These are phyloP conservation scores for Pisolithus sp. DNA, from an alignment of 768 basidiomycete genomes.

Conservation along the genomic window DNA sequence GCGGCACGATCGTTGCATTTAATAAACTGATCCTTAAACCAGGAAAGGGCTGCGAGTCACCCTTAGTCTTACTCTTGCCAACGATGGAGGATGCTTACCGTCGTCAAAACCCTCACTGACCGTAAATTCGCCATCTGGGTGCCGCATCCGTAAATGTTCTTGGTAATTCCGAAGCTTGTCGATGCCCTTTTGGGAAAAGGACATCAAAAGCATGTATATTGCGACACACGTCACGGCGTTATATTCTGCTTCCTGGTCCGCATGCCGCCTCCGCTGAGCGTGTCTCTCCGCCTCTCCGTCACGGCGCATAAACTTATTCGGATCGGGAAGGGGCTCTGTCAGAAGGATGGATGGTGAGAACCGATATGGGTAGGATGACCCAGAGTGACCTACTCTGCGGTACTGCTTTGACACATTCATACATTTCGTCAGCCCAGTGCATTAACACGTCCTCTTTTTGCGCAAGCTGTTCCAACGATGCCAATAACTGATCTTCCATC, in stretches of 20 bases:
- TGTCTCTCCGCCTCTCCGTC: conserved; percentile 69
- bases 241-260: conserved; percentile 74
- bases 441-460: conserved; percentile 94
- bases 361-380: background rate
- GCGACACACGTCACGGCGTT: conserved; percentile 83
- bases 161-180: conserved; percentile 73
- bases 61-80: conserved; percentile 4
- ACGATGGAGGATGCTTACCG: conserved; percentile 37
- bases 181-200: conserved; percentile 90
- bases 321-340: conserved; percentile 76
- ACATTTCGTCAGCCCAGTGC: conserved; percentile 93
- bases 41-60: conserved; percentile 53
- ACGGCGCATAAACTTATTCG: conserved; percentile 62
- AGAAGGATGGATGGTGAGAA: background rate
- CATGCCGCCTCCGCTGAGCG: conserved; percentile 61
- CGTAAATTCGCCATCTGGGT: conserved; percentile 68
- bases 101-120: conserved; percentile 79
- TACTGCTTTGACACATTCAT: conserved; percentile 78
- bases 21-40: conserved; percentile 92
- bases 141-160: conserved; percentile 75
- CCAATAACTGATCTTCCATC: conserved; percentile 80
- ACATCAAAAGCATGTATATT: conserved; percentile 86
- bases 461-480: conserved; percentile 77
- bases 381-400: conserved; percentile 61
- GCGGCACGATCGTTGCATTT: conserved; percentile 92